Base-by-base conservation (phyloP, 345 rosid genomes). In the Corchorus capsularis region DNA sequence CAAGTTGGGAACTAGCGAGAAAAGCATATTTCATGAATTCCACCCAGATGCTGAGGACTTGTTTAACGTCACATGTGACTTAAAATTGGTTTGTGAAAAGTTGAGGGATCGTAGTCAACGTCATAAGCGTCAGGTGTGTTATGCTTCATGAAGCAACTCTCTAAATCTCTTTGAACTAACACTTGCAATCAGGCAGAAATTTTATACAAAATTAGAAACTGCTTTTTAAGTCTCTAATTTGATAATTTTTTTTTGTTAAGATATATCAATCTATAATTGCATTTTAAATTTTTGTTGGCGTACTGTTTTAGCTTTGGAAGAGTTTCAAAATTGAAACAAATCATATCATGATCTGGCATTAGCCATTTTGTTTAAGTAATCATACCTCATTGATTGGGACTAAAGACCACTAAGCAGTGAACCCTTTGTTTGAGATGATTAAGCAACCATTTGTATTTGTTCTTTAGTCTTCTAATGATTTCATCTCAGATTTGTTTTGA, bases 11-110 rank as follows among this genome's bases (percentile, higher is more conserved):
- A 87, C 91, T 69, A 95, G 97, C 68, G 99, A 95, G 79, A 95
- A 87, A 85, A 90, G 92, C 82, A 88, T 95, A 76, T 95, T 95
- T 83, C 94, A 92, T 64, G 99, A 93, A 84, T 95, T 95, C 78
- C 99, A 95, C 84, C 96, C 97, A 0, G 99, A 93, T 89, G 98
- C 99, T 1, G 97, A 95, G 82, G 97, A 95, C 82, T 83, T 95
- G 82, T 95, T 95, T 79, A 93, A 95, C 79, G 99, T 95, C 74
- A 95, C 99, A 0, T 95, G 98, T 85, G 99, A 95, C 86, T 81
- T 95, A 82, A 95, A 93, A 76, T 82, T 95, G 80, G 99, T 95
- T 37, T 95, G 99, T 79, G 98, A 69, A 66, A 46, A 54, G 2
- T 55, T 55, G 76, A 86, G 81, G 83, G 93, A 93, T 84, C 91